phyloP scores from a whole-genome alignment of 768 basidiomycete species.

The Rhodotorula kratochvilovae region DNA sequence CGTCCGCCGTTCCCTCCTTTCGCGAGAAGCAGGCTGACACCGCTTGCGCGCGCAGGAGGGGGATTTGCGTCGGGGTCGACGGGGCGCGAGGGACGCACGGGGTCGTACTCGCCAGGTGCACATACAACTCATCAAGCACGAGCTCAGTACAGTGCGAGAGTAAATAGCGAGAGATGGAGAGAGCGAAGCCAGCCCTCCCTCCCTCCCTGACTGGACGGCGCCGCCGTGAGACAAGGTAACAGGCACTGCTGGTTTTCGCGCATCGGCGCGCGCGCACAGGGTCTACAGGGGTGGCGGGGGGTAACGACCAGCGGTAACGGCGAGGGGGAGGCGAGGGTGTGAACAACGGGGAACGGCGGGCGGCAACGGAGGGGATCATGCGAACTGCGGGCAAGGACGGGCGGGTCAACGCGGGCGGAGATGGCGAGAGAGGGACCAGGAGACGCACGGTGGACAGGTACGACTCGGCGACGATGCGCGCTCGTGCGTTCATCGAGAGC shows the following conservation, averaged over 20 bases:
- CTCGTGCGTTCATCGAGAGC: conserved; percentile 87
- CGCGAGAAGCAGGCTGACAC: not conserved
- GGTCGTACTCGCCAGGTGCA: too few relatives aligned
- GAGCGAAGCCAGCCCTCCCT: too few relatives aligned
- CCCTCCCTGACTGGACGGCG: too few relatives aligned
- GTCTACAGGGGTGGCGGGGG: not conserved
- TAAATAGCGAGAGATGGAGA: not conserved
- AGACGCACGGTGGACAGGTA: conserved; percentile 58
- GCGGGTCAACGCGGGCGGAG: not conserved
- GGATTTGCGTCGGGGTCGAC: too few relatives aligned
- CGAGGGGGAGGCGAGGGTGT: too few relatives aligned
- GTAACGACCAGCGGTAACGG: not conserved
- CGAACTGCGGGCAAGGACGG: not conserved
- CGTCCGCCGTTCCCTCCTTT: not conserved
- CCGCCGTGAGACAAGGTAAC: too few relatives aligned
- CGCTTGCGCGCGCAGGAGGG: not conserved
- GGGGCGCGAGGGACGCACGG: too few relatives aligned
- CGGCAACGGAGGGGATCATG: not conserved
- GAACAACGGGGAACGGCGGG: not conserved
- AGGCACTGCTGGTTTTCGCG: not conserved
- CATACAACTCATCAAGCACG: too few relatives aligned
- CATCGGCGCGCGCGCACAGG: not conserved
- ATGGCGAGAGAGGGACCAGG: not conserved
- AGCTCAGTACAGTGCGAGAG: too few relatives aligned
- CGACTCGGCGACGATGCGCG: conserved; percentile 94